Base-by-base conservation (phyloP, 2,329 filamentous ascomycete genomes). In the Nothophaeocryptopus gaeumannii region DNA sequence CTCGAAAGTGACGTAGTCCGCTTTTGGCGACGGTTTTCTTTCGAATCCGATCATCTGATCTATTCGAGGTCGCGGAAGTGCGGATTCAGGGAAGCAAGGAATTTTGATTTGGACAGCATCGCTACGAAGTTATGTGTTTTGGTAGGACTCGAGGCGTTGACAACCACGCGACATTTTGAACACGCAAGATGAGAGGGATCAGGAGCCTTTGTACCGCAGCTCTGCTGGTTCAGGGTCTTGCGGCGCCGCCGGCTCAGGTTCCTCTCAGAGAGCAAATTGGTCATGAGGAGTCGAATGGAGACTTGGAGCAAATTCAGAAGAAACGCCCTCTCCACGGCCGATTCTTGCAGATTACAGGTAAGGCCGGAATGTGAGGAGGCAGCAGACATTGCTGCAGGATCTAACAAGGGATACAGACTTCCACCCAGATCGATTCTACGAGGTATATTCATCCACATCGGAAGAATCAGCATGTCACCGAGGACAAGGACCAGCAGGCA, bases 281-380 rank as follows among this genome's bases (percentile, higher is more conserved):
- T 26, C 8, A 11, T 2, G n/a, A 42, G 29, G 36, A 13, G n/a
- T 12, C 37, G n/a, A 7, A 15, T 29, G 50, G 30, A 9, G 36
- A 37, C 14, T 15, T 37, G 8, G 41, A 32, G 8, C 36, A 46
- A 8, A 29, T 45, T 5, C 44, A 46, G 40, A 56, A 54, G 57
- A 53, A 56, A 41, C 52, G 58, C 2, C 52, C 53, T 11, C 62
- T 75, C 45, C 70, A 70, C 42, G 90, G 90, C 57, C 82, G 81
- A 66, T 95, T 95, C 73, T 77, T 96, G 65, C 90, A 96, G 71
- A 88, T 96, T 61, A 93, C 89, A 72, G 90, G 89, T 92, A 74
- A 55, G 78, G 38, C 20, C 3, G 20, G 20, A 7, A 7, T 26
- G 20, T 26, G 34, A 16, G 8, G 10, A 10, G 13, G 35, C 9